phyloP scores from a whole-genome alignment of 495 filamentous ascomycete species.

The Mytilinidion resinicola region DNA sequence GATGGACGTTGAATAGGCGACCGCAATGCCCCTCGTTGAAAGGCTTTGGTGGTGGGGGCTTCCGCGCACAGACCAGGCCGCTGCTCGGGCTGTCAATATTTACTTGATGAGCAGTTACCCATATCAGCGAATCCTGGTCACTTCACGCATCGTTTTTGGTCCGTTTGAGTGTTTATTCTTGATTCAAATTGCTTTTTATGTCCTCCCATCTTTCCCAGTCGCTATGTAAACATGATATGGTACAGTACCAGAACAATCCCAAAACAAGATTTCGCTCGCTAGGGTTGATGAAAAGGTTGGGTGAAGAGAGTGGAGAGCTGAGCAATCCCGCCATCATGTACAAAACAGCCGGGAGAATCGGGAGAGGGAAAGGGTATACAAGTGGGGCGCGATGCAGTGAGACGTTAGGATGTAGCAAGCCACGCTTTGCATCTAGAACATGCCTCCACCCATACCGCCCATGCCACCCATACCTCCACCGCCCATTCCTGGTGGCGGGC shows the following conservation, averaged over 20 bases:
- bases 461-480: slow-evolving; percentile 48
- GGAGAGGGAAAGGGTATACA: slow-evolving; percentile 21
- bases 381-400: not conserved
- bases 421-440: slow-evolving; percentile 22
- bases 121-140: not conserved
- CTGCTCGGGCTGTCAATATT: slow-evolving; percentile 3
- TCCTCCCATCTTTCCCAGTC: slow-evolving; percentile 2
- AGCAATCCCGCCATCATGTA: slow-evolving; percentile 19
- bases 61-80: not conserved
- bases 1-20: too few relatives aligned
- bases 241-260: slow-evolving; percentile 18
- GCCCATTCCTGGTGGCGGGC: slow-evolving; percentile 41
- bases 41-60: slow-evolving; percentile 1
- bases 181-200: slow-evolving; percentile 9
- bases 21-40: too few relatives aligned
- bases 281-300: slow-evolving; percentile 5
- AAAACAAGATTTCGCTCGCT: slow-evolving; percentile 21
- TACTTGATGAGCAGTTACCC: not conserved
- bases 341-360: slow-evolving; percentile 10
- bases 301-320: slow-evolving; percentile 23
- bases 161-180: slow-evolving; percentile 4
- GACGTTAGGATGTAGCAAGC: slow-evolving; percentile 13
- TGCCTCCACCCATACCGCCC: slow-evolving; percentile 43
- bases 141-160: not conserved
- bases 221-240: slow-evolving; percentile 27